A percentile compares a stretch with the other conserved stretches of the same genome.
phyloP scores from a whole-genome alignment of 768 basidiomycete species.

The Boletus vermiculosoides region DNA sequence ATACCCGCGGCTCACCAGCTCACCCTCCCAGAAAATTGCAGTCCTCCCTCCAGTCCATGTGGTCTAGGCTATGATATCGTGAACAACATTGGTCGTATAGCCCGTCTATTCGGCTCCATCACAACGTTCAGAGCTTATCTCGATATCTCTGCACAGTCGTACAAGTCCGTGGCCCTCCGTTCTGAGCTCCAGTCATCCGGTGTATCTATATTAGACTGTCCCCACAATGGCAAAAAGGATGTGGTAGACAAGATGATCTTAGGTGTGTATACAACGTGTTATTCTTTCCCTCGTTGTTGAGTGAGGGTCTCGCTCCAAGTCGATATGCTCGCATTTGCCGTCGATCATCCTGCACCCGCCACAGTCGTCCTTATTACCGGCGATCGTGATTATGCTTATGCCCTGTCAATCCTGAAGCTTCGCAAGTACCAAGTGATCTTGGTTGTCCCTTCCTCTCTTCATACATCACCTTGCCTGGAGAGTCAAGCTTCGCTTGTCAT shows the following conservation, averaged over 20 bases:
- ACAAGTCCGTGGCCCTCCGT: slow-evolving; percentile 35
- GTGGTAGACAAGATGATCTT: slow-evolving; percentile 51
- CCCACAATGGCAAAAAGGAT: slow-evolving; percentile 33
- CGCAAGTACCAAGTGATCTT: slow-evolving; percentile 54
- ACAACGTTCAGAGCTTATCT: slow-evolving; percentile 55
- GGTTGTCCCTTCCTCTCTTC: slow-evolving; percentile 40
- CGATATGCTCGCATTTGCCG: slow-evolving; percentile 66
- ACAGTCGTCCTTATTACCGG: slow-evolving; percentile 65
- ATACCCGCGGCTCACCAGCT: not conserved
- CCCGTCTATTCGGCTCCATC: slow-evolving; percentile 46
- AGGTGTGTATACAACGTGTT: slow-evolving; percentile 25
- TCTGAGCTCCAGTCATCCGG: slow-evolving; percentile 47
- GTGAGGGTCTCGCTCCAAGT: slow-evolving; percentile 37
- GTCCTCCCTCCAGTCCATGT: slow-evolving; percentile 28
- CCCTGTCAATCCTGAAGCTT: slow-evolving; percentile 54
- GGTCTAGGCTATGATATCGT: slow-evolving; percentile 43
- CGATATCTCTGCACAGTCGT: slow-evolving; percentile 41
- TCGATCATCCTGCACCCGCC: slow-evolving; percentile 52
- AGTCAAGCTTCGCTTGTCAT: slow-evolving; percentile 53
- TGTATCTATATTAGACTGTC: slow-evolving; percentile 40
- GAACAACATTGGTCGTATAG: slow-evolving; percentile 44
- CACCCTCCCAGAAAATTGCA: slow-evolving; percentile 30
- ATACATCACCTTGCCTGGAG: slow-evolving; percentile 45
- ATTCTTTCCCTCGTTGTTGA: not conserved
- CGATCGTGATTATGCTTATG: slow-evolving; percentile 66